Base-by-base conservation (phyloP, 805 yeast species). In the Wilhelminamyces savonicus region DNA sequence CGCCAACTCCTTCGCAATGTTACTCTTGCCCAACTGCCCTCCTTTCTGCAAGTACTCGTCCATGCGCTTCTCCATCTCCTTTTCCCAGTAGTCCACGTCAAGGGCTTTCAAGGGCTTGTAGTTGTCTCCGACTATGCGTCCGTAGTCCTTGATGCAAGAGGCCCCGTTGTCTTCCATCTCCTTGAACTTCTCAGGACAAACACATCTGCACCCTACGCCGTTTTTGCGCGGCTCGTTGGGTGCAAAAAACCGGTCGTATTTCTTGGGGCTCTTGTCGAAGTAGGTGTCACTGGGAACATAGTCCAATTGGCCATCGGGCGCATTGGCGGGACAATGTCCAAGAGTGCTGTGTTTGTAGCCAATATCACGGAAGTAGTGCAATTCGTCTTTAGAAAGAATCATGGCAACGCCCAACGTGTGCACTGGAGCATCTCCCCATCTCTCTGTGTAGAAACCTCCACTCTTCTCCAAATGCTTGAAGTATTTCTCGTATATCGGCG, bases 341-440 rank as follows among this genome's bases (percentile, higher is more conserved):
- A 87, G 61, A 0, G 81, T 73, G 1, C 90, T 72, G 51, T 90
- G 97, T 33, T 74, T 67, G 56, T 88, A 90, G 0, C 97, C 97
- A 40, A 90, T 79, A 48, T 90, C 97, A 39, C 96, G 63, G 59
- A 90, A 90, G 56, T 87, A 90, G 56, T 90, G 97, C 7, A 90
- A 62, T 34, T 88, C 84, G 2, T 71, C 61, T 3, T 78, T 54
- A 35, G 81, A 68, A 24, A 88, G 59, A 44, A 82, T 65, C 71
- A 92, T 66, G 0, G 86, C 90, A 4, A 82, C 74, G 0, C 94
- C 97, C 14, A 92, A 56, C 0, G 96, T 80, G 52, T 87, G 97
- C 4, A 90, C 78, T 0, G 97, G 95, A 0, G 97, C 96, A 65
- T 90, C 97, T 2, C 97, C 97, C 97, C 97, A 90, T 47, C 98